phyloP scores from a whole-genome alignment of 345 rosid species.

The Pugionium cornutum region DNA sequence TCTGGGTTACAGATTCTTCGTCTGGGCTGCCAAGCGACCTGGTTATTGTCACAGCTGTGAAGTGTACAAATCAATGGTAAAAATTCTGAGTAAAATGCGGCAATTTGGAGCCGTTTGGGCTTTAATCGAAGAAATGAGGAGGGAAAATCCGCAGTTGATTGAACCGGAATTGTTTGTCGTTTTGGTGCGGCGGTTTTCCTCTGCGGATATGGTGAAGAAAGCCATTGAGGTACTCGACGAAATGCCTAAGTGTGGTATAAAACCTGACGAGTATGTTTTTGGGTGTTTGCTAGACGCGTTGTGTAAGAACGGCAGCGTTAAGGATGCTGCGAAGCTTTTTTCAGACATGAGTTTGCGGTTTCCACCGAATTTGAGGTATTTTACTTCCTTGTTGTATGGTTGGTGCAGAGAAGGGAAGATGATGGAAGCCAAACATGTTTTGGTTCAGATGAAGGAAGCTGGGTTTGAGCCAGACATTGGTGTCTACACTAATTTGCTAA shows the following conservation, averaged over 20 bases:
- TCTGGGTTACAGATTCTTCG: conserved; percentile 76
- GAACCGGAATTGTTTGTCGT: conserved; percentile 70
- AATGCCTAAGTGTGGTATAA: conserved; percentile 80
- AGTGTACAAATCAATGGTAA: conserved; percentile 73
- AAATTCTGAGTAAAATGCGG: conserved; percentile 77
- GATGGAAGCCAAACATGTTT: conserved; percentile 76
- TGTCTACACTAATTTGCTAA: conserved; percentile 68
- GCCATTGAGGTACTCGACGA: conserved; percentile 89
- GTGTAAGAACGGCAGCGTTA: conserved; percentile 76
- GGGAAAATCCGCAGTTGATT: conserved; percentile 64
- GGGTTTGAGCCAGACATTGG: conserved; percentile 82
- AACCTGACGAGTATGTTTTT: conserved; percentile 70
- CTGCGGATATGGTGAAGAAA: conserved; percentile 71
- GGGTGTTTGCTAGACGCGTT: conserved; percentile 82
- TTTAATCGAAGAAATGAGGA: conserved; percentile 84
- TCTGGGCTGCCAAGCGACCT: conserved; percentile 85
- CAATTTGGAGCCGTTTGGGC: conserved; percentile 88
- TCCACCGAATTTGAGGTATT: conserved; percentile 54
- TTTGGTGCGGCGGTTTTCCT: conserved; percentile 71
- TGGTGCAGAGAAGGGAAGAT: conserved; percentile 93
- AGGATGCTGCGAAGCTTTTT: conserved; percentile 82
- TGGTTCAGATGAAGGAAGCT: conserved; percentile 85
- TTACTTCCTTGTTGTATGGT: conserved; percentile 76
- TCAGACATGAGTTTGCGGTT: conserved; percentile 74
- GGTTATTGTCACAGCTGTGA: conserved; percentile 55